Evolutionary conservation across 2,329 filamentous ascomycete species (phyloP).

Genomic region (Penicillium glabrum): DNA sequence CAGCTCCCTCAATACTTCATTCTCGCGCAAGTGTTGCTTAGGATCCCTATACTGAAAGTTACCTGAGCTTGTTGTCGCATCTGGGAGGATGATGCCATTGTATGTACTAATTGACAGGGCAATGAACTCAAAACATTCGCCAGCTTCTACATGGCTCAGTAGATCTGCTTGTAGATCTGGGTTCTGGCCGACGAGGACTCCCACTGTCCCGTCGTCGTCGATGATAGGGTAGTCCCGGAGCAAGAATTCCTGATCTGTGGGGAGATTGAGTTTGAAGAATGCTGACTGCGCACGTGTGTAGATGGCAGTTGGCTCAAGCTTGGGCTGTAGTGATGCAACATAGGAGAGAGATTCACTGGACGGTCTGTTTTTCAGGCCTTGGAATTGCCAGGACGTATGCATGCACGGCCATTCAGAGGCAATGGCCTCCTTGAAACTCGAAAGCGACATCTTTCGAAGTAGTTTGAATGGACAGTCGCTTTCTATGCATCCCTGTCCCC

Average conservation of each 20-base stretch:
- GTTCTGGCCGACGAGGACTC: background rate
- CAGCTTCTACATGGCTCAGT: background rate
- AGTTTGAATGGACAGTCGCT: background rate
- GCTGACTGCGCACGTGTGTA: background rate
- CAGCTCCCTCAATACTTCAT: background rate
- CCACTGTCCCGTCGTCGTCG: background rate
- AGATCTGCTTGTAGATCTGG: background rate
- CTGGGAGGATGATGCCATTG: background rate
- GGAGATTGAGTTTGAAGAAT: background rate
- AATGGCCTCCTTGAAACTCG: background rate
- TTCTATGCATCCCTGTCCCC: background rate
- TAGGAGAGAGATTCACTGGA: background rate
- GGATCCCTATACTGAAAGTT: background rate
- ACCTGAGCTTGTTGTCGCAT: background rate
- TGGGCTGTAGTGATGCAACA: background rate
- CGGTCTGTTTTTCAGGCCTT: background rate
- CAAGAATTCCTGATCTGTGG: background rate
- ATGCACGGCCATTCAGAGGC: background rate
- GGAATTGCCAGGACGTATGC: background rate
- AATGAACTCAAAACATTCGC: background rate
- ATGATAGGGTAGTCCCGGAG: background rate
- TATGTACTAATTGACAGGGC: background rate
- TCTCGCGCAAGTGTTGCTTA: background rate
- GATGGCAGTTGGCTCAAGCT: background rate
- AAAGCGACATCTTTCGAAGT: background rate